A percentile compares a stretch with the other conserved stretches of the same genome.
phyloP scores from a whole-genome alignment of 495 filamentous ascomycete genomes.

The Penicillium simplicissimum region DNA sequence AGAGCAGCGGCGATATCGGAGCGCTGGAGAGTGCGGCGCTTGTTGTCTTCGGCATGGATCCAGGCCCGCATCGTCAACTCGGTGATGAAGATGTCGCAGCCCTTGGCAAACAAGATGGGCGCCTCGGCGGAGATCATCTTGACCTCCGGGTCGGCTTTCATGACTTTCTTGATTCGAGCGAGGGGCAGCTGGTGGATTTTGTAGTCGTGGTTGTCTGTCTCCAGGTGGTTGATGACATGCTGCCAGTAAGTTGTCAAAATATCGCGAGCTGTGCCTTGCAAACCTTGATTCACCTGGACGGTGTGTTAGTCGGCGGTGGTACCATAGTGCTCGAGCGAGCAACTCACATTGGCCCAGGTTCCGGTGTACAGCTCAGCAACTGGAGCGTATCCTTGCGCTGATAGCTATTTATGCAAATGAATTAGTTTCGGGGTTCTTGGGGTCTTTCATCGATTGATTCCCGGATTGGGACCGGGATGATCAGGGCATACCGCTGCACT shows the following conservation, averaged over 20 bases:
- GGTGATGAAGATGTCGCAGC: slow-evolving; percentile 99
- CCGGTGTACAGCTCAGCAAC: slow-evolving; percentile 86
- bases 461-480: background rate
- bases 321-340: slow-evolving; percentile 7
- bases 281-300: slow-evolving; percentile 85
- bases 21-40: slow-evolving; percentile 89
- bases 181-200: slow-evolving; percentile 95
- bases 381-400: slow-evolving; percentile 76
- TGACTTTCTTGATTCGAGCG: slow-evolving; percentile 98
- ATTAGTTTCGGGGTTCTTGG: slow-evolving; percentile 2
- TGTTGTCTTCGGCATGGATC: slow-evolving; percentile 99
- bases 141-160: slow-evolving; percentile 98
- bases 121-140: slow-evolving; percentile 99
- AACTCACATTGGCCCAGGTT: slow-evolving; percentile 87
- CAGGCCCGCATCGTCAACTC: slow-evolving; percentile 99
- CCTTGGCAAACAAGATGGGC: slow-evolving; percentile 96
- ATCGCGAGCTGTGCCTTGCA: slow-evolving; percentile 90
- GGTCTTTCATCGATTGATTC: background rate
- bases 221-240: slow-evolving; percentile 91
- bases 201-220: slow-evolving; percentile 94
- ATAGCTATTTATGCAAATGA: slow-evolving; percentile 52
- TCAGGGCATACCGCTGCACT: slow-evolving; percentile 69
- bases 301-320: slow-evolving; percentile 18
- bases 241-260: slow-evolving; percentile 99
- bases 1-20: slow-evolving; percentile 95